Evolutionary conservation across 148 eudicot species (phyloP).

Genomic region (Hydrangea macrophylla): DNA sequence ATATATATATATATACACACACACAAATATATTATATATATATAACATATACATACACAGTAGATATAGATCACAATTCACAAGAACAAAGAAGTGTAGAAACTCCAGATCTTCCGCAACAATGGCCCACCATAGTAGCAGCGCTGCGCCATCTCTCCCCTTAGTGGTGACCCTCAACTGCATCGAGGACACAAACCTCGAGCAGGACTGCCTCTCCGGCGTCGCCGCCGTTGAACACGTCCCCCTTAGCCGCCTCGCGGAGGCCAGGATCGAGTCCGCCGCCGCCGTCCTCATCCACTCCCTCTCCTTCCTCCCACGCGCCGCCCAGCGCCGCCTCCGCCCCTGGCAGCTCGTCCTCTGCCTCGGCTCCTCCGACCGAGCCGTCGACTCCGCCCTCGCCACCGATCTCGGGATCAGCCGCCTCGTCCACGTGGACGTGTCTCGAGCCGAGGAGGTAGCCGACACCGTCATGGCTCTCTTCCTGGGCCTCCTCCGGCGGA

Average conservation of each 20-base stretch:
- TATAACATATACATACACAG: neutral
- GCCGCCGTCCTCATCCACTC: slow-evolving; percentile 87
- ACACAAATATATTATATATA: neutral
- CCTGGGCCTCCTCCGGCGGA: slow-evolving; percentile 72
- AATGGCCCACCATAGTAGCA: slow-evolving; percentile 28
- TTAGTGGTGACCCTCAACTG: slow-evolving; percentile 84
- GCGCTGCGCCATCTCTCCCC: slow-evolving; percentile 36
- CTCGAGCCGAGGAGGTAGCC: slow-evolving; percentile 88
- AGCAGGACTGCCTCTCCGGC: slow-evolving; percentile 64
- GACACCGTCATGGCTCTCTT: slow-evolving; percentile 91
- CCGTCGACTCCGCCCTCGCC: slow-evolving; percentile 88
- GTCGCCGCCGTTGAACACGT: slow-evolving; percentile 78
- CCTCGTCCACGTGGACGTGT: slow-evolving; percentile 82
- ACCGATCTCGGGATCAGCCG: slow-evolving; percentile 74
- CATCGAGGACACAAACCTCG: slow-evolving; percentile 70
- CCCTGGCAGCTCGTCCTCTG: slow-evolving; percentile 89
- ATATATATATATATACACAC: too few species aligned
- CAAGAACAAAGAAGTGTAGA: neutral
- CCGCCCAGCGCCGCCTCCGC: slow-evolving; percentile 93
- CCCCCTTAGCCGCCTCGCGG: slow-evolving; percentile 67
- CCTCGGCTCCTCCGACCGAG: slow-evolving; percentile 88
- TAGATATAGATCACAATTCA: neutral
- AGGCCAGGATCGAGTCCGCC: slow-evolving; percentile 75
- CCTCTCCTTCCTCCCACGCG: slow-evolving; percentile 93
- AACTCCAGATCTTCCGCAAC: slow-evolving; percentile 24